Evolutionary conservation across 2,329 filamentous ascomycete genomes (phyloP), one percentile per base, ranked within the genome.

Genomic region (Aspergillus udagawae): DNA sequence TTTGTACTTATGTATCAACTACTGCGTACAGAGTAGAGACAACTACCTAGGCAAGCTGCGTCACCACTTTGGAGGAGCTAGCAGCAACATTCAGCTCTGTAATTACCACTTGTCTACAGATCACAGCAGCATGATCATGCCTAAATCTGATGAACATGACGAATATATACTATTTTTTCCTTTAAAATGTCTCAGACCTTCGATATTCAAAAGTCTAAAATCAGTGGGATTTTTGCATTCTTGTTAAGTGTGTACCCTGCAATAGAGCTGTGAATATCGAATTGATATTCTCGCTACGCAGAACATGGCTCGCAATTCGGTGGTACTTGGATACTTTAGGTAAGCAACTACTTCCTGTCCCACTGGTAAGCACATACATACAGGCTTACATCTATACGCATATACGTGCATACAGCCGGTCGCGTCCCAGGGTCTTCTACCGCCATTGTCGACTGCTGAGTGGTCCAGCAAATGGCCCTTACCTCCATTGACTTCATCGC

Each of bases 381-480:
- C n/a, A 23, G 49, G 14, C 49, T 51, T 20, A 35, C 32, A 29
- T 29, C 32, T 32, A 35, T 29, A 55, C 38, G 49, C 28, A 25
- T 49, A n/a, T 57, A 54, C 55, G 44, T 56, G 48, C 49, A 51
- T 51, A 53, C 29, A 59, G 63, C 64, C 66, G 65, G 64, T 70
- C 68, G 67, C 66, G 66, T 69, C 56, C 67, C 62, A 66, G 62
- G 58, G 60, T 62, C 65, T 61, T 57, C 57, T 59, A 62, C 55
- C 32, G 50, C 47, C 60, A 58, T 57, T 51, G 56, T 59, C 23
- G 60, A 53, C 58, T 60, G 55, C 60, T 68, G 60, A 71, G 67
- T 71, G 68, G 69, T 55, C 60, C 64, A 55, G 54, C 63, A 61
- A 61, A 65, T 64, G 49, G 53, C 59, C 64, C 64, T 66, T 61